Base-by-base conservation (phyloP, 257 asterid genomes). In the Nicotiana benthamiana region DNA sequence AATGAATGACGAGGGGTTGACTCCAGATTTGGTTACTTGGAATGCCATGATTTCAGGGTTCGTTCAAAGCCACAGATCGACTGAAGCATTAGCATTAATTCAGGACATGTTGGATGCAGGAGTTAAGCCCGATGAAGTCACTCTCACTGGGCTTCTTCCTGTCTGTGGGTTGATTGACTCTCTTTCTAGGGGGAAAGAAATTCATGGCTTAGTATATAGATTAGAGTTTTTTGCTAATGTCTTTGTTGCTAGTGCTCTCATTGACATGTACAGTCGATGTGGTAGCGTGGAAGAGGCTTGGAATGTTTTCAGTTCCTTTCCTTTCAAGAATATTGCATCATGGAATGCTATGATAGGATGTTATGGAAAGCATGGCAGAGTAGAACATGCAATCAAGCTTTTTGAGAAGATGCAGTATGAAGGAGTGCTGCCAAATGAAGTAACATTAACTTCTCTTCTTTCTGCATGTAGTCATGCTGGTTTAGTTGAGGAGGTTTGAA, bases 271-370 rank as follows among this genome's bases (percentile, higher is more conserved):
- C 83, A 88, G 95, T 51, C 87, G 89, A 89, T 90, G 95, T 82
- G 95, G 92, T 4, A 86, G 85, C 6, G 66, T 89, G 9, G 80
- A 75, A 80, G 83, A 84, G 26, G 92, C 93, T 56, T 77, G 78
- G 81, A 79, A 67, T 43, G 85, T 87, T 32, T 92, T 90, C 68
- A 82, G 75, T 77, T 43, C 82, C 5, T 68, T 34, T 75, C 85
- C 83, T 63, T 36, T 65, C 79, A 92, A 85, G 87, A 90, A 90
- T 51, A 82, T 57, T 27, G 92, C 87, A 16, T 79, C 89, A 1
- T 90, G 95, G 95, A 90, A 92, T 79, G 89, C 92, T 67, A 88
- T 90, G 90, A 86, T 90, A n/a, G 90, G 89, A 30, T 92, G 92
- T 72, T 92, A 88, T 28, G 95, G 97, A 60, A 90, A 84, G 83